A percentile compares a stretch with the other conserved stretches of the same genome.
phyloP scores from a whole-genome alignment of 352 stramenopile species.

The Stramenopiles sp. region DNA sequence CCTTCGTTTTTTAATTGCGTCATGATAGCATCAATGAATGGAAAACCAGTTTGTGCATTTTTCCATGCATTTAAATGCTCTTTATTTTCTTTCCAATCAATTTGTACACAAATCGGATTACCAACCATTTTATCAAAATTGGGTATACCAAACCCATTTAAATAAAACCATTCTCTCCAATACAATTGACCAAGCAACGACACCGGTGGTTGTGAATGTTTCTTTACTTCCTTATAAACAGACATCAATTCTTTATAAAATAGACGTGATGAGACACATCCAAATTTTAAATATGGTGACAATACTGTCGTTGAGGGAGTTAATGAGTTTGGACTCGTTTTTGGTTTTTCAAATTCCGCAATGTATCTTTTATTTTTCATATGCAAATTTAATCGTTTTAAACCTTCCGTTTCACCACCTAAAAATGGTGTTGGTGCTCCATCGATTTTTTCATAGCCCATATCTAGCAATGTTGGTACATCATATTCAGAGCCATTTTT shows the following conservation, averaged over 20 bases:
- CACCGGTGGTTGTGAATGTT: conserved; percentile 56
- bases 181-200: conserved; percentile 77
- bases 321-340: conserved; percentile 70
- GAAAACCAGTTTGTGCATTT: conserved; percentile 78
- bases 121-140: conserved; percentile 82
- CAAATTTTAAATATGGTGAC: conserved; percentile 76
- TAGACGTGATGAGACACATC: conserved; percentile 63
- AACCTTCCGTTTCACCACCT: conserved; percentile 37
- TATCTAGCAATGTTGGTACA: conserved; percentile 25
- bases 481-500: conserved; percentile 14
- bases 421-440: conserved; percentile 43
- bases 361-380: conserved; percentile 55
- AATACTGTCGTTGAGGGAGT: conserved; percentile 81
- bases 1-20: conserved; percentile 62
- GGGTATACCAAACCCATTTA: conserved; percentile 39
- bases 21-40: conserved; percentile 95
- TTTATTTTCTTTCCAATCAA: conserved; percentile 59
- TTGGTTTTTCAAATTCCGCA: conserved; percentile 87
- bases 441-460: conserved; percentile 29
- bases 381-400: conserved; percentile 36
- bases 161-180: conserved; percentile 85
- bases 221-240: conserved; percentile 44
- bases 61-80: conserved; percentile 75
- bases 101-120: conserved; percentile 66
- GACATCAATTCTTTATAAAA: conserved; percentile 65